Evolutionary conservation across 2,329 filamentous ascomycete species (phyloP).

Genomic region (Alternaria incomplexa): DNA sequence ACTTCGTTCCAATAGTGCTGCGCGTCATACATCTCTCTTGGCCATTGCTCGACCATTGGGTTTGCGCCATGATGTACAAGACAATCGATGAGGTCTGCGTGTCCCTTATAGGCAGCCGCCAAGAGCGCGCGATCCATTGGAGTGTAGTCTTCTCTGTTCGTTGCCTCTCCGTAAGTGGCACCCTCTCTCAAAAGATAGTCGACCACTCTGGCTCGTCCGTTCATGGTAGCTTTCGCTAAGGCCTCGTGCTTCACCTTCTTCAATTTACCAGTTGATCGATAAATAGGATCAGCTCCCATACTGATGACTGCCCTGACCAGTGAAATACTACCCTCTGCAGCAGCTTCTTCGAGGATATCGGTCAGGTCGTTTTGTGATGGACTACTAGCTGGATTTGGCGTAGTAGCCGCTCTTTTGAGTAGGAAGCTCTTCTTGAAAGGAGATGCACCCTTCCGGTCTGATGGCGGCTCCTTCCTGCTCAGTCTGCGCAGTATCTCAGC

Average conservation of each 20-base stretch:
- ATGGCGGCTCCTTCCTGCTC: conserved; percentile 5
- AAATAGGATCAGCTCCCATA: conserved; percentile 15
- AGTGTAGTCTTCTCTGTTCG: conserved; percentile 12
- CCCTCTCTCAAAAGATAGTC: conserved; percentile 22
- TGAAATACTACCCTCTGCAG: conserved; percentile 19
- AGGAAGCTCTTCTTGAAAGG: conserved; percentile 18
- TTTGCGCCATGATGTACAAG: conserved; percentile 25
- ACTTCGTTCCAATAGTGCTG: conserved; percentile 25
- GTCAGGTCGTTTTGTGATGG: conserved; percentile 12
- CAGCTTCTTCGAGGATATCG: conserved; percentile 20
- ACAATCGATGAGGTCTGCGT: conserved; percentile 19
- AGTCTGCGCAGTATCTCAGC: conserved; percentile 18
- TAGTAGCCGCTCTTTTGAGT: conserved; percentile 14
- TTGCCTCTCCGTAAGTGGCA: conserved; percentile 20
- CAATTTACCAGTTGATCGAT: conserved; percentile 10
- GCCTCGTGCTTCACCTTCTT: conserved; percentile 27
- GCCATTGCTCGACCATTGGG: conserved; percentile 26
- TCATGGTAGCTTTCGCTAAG: conserved; percentile 19
- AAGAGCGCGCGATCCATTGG: conserved; percentile 20
- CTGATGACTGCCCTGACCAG: conserved; percentile 18
- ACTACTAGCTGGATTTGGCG: neutral
- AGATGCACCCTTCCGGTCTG: conserved; percentile 9
- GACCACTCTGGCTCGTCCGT: conserved; percentile 18
- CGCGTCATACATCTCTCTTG: conserved; percentile 21
- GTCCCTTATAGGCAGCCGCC: conserved; percentile 22